Percentiles rank a stretch among this genome's conserved stretches.
Evolutionary conservation across 306 rosid species (phyloP).

Genomic region (Spatholobus suberectus): DNA sequence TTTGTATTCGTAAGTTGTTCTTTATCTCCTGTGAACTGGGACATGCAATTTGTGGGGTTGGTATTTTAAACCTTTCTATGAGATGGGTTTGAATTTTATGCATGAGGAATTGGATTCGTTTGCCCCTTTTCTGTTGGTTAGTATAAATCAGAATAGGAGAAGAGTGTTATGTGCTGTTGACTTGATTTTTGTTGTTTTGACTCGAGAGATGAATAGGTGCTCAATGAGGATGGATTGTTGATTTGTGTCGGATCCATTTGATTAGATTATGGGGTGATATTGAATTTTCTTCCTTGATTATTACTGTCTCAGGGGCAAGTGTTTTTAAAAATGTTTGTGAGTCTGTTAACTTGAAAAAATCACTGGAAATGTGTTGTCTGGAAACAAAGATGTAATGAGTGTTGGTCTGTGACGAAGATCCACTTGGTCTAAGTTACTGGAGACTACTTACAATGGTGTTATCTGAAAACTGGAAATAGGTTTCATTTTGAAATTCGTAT

Average conservation of each 20-base stretch:
- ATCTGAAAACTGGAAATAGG: neutral
- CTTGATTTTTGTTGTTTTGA: slow-evolving; percentile 23
- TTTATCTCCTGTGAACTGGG: slow-evolving; percentile 10
- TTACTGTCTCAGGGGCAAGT: neutral
- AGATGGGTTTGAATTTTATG: slow-evolving; percentile 33
- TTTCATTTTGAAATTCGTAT: neutral
- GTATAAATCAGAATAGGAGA: slow-evolving; percentile 7
- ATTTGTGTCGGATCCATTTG: slow-evolving; percentile 16
- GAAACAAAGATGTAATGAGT: neutral
- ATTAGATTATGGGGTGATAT: slow-evolving; percentile 26
- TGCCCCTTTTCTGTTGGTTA: neutral
- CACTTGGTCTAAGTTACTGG: slow-evolving; percentile 14
- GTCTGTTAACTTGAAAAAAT: slow-evolving; percentile 37
- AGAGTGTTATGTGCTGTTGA: slow-evolving; percentile 22
- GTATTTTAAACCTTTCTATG: slow-evolving; percentile 21
- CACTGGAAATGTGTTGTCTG: neutral
- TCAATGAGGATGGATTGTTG: slow-evolving; percentile 38
- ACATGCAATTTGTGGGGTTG: neutral
- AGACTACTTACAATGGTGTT: slow-evolving; percentile 7
- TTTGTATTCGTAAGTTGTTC: slow-evolving; percentile 78
- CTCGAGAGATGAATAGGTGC: neutral
- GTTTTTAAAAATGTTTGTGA: neutral
- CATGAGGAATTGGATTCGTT: slow-evolving; percentile 21
- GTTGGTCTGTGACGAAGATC: neutral
- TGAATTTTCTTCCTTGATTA: neutral